Evolutionary conservation across 140 eudicot genomes (phyloP), one percentile per base, ranked within the genome.

Genomic region (Cichorium intybus): DNA sequence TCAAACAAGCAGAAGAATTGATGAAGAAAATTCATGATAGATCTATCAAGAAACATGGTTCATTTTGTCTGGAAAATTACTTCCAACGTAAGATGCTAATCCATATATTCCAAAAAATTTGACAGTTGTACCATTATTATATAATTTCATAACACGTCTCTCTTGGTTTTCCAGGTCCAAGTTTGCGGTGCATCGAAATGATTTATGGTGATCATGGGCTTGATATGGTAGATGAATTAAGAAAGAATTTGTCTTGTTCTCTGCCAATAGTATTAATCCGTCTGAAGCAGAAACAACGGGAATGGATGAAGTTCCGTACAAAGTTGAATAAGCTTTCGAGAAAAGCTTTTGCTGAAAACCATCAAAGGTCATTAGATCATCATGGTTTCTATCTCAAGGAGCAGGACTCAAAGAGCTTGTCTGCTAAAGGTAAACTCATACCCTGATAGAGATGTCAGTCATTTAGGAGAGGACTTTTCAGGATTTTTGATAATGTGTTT

Each of bases 271-370:
- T 87, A 64, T 64, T 87, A 64, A 87, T 84, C 22, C 87, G 90
- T 54, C 64, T 83, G 81, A 87, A 87, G 79, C 95, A 87, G 75
- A 84, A 87, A 79, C 91, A 87, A 77, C 84, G 81, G 28, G 95
- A 87, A 74, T 84, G 90, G 91, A 85, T 77, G 4, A 87, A 83
- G 76, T 81, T 90, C 49, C 85, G 84, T 37, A 69, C 77, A 70
- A 88, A 84, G 66, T 81, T 84, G 48, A 81, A 81, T 64, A 81
- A 87, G 75, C 79, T 81, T 43, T 79, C 88, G 84, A 84, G 82
- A 26, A 84, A 76, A 56, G 74, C 79, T 31, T 87, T 81, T 71
- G 75, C 87, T 7, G 77, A 76, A 68, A 84, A 87, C 78, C 81
- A 87, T 67, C 88, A 84, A 66, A 78, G 81, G 71, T 81, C 91